These are phyloP conservation scores for Xylaria sp. DNA, from an alignment of 2,329 filamentous ascomycete genomes.

Conservation along the genomic window DNA sequence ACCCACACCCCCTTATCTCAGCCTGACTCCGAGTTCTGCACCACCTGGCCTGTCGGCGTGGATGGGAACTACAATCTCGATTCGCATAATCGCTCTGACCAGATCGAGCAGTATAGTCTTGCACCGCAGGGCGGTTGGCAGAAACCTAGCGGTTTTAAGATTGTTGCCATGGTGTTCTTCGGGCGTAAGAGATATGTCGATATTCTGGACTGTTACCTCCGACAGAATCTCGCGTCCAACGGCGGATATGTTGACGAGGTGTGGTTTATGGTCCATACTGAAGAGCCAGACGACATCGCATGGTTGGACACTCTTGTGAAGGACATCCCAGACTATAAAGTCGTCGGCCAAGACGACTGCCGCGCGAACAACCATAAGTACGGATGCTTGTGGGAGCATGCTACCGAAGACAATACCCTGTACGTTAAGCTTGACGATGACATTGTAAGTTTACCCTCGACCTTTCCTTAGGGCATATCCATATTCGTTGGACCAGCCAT, in stretches of 20 bases:
- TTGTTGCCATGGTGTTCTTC: constrained; percentile 60
- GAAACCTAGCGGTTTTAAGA: constrained; percentile 48
- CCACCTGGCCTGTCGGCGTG: constrained; percentile 46
- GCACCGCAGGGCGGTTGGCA: constrained; percentile 46
- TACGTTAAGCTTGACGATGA: constrained; percentile 60
- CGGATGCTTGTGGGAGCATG: constrained; percentile 50
- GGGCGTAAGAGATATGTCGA: constrained; percentile 57
- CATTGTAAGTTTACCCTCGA: constrained; percentile 49
- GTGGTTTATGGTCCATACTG: constrained; percentile 57
- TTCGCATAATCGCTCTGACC: constrained; percentile 28
- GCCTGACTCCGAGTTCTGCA: constrained; percentile 41
- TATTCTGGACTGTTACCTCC: constrained; percentile 58
- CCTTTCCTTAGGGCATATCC: not conserved
- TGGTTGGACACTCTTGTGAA: constrained; percentile 54
- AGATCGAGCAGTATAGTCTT: constrained; percentile 39
- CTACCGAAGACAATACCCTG: constrained; percentile 50
- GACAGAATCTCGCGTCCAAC: constrained; percentile 57
- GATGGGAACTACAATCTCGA: constrained; percentile 39
- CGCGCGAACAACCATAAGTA: constrained; percentile 46
- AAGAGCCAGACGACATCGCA: constrained; percentile 52
- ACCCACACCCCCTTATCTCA: constrained; percentile 13
- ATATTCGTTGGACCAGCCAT: not conserved
- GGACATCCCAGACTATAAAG: constrained; percentile 52
- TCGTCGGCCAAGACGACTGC: constrained; percentile 48
- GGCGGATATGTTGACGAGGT: constrained; percentile 58